Conservation (phyloP, 1,284 basidiomycete genomes). For the Waitea zeae region DNA sequence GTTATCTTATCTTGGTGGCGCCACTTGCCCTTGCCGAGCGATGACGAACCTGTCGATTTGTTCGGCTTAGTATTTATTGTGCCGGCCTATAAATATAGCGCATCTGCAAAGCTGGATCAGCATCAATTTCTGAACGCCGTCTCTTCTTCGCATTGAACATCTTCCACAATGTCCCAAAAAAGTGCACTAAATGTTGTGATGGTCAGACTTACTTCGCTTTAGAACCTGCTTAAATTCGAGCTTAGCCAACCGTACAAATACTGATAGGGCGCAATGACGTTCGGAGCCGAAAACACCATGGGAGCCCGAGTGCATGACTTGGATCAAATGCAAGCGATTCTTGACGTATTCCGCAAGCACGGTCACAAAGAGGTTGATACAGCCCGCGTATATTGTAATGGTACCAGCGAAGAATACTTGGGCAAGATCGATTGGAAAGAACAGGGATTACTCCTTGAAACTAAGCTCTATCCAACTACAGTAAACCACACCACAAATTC, state of each 20-base stretch:
- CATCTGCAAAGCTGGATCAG: too few species aligned
- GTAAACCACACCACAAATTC: too few species aligned
- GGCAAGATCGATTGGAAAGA: constrained; percentile 2
- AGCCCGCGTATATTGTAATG: constrained; percentile 15
- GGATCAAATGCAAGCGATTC: constrained; percentile 14
- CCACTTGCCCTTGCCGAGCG: too few species aligned
- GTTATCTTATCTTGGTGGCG: too few species aligned
- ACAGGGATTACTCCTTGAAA: neutral
- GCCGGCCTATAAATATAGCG: too few species aligned
- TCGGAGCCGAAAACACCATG: constrained; percentile 13
- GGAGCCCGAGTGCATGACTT: constrained; percentile 16
- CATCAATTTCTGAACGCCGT: too few species aligned
- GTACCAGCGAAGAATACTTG: constrained; percentile 13
- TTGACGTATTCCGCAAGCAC: constrained; percentile 19
- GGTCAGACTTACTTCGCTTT: neutral
- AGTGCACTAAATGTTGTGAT: constrained; percentile 1
- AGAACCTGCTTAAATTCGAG: neutral
- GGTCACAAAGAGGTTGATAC: constrained; percentile 20
- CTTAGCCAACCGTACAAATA: neutral
- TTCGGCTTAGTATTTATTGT: too few species aligned
- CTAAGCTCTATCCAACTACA: constrained; percentile 4
- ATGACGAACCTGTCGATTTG: too few species aligned
- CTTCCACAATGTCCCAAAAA: neutral
- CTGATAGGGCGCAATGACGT: constrained; percentile 16
- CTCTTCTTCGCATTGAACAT: too few species aligned